phyloP scores from a whole-genome alignment of 106 monocot genomes.

The Ottelia alismoides region DNA sequence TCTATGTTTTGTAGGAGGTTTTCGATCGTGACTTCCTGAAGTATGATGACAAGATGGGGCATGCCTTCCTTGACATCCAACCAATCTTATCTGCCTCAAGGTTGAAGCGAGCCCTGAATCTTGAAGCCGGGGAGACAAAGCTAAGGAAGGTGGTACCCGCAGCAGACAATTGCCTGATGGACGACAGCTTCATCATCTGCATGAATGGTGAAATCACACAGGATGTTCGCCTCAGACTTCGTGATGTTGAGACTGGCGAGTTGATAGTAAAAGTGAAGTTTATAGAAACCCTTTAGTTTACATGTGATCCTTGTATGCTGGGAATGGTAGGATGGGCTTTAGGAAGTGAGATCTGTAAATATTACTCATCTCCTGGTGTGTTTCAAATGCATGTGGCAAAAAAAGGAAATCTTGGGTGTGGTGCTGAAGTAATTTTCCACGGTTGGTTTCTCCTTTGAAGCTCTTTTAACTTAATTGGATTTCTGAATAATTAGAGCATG shows the following conservation, averaged over 20 bases:
- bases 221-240: slow-evolving; percentile 55
- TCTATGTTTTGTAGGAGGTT: slow-evolving; percentile 52
- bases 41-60: slow-evolving; percentile 85
- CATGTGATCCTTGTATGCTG: too few relatives aligned
- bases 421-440: too few relatives aligned
- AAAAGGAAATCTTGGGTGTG: too few relatives aligned
- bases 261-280: slow-evolving; percentile 55
- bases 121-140: slow-evolving; percentile 59
- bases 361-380: too few relatives aligned
- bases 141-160: slow-evolving; percentile 66
- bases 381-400: too few relatives aligned
- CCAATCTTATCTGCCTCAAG: slow-evolving; percentile 49
- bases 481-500: too few relatives aligned
- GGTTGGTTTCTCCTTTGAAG: too few relatives aligned
- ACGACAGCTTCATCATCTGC: slow-evolving; percentile 50
- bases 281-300: too few relatives aligned
- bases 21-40: slow-evolving; percentile 79
- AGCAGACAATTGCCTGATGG: slow-evolving; percentile 69
- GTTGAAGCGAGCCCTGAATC: slow-evolving; percentile 55
- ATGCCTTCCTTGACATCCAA: slow-evolving; percentile 47
- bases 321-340: too few relatives aligned
- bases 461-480: too few relatives aligned
- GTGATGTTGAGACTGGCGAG: slow-evolving; percentile 83
- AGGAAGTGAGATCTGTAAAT: too few relatives aligned
- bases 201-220: slow-evolving; percentile 57